A percentile compares a stretch with the other conserved stretches of the same genome.
phyloP scores from a whole-genome alignment of 1,284 basidiomycete genomes.

The Trametes polyzona region DNA sequence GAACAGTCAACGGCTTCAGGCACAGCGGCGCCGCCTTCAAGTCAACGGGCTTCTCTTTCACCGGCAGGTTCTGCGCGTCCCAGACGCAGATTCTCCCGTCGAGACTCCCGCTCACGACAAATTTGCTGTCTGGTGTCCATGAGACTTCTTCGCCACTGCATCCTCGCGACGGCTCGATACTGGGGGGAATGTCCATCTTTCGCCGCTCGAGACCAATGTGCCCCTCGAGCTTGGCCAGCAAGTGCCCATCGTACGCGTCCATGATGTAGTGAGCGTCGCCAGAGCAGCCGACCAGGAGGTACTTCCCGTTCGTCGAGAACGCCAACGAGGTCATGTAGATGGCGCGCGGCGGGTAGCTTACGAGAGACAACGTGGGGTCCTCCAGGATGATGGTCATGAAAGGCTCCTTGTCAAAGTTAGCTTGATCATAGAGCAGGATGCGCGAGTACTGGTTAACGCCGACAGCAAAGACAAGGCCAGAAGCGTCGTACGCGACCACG shows the following conservation, averaged over 20 bases:
- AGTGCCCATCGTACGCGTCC: conserved; percentile 84
- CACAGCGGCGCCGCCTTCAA: conserved; percentile 52
- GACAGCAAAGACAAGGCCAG: conserved; percentile 92
- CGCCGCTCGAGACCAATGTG: conserved; percentile 79
- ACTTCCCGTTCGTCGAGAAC: conserved; percentile 91
- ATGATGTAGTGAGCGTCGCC: conserved; percentile 92
- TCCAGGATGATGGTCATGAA: conserved; percentile 85
- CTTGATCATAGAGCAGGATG: conserved; percentile 88
- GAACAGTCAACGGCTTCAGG: conserved; percentile 56
- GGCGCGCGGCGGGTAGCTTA: conserved; percentile 83
- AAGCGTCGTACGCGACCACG: conserved; percentile 89
- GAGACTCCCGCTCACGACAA: conserved; percentile 79
- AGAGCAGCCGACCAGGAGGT: conserved; percentile 91
- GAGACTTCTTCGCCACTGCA: conserved; percentile 88
- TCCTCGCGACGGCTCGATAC: conserved; percentile 74
- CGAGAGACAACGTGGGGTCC: conserved; percentile 73
- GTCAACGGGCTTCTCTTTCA: conserved; percentile 54
- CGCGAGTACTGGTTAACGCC: conserved; percentile 86
- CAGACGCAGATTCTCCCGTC: conserved; percentile 83
- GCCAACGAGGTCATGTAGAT: conserved; percentile 91
- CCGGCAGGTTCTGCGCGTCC: conserved; percentile 71
- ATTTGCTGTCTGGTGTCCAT: conserved; percentile 93
- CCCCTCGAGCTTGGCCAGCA: conserved; percentile 85
- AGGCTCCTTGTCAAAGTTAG: conserved; percentile 90
- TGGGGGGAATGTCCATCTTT: conserved; percentile 52